Evolutionary conservation across 2,329 filamentous ascomycete genomes (phyloP).

Genomic region (Trichoderma sp.): DNA sequence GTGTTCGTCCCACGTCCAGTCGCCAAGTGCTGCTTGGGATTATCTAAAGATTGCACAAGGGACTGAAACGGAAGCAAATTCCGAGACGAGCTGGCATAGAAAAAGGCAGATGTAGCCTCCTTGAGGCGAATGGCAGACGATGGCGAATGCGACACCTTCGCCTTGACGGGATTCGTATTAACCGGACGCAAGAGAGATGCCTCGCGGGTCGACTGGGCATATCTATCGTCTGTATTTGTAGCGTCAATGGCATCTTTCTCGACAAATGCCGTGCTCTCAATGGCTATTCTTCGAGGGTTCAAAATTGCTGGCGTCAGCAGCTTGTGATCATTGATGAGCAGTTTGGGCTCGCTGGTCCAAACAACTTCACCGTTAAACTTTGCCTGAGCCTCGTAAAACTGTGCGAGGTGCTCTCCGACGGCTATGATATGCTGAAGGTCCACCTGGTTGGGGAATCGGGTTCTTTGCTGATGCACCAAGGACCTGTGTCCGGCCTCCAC

Average conservation of each 20-base stretch:
- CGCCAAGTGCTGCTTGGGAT: too few species aligned
- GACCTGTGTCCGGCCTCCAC: neutral
- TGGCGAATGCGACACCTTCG: neutral
- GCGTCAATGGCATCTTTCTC: neutral
- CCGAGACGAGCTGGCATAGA: neutral
- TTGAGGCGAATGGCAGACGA: neutral
- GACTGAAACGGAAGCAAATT: neutral
- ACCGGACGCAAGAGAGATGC: neutral
- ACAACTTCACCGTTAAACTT: neutral
- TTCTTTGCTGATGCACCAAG: neutral
- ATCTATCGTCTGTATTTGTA: neutral
- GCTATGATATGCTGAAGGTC: slow-evolving; percentile 11
- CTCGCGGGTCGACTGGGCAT: neutral
- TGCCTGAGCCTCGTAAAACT: slow-evolving; percentile 29
- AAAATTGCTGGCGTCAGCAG: neutral
- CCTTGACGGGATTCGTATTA: neutral
- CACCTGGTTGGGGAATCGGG: slow-evolving; percentile 1
- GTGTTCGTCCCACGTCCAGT: too few species aligned
- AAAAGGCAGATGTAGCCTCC: neutral
- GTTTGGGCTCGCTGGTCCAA: neutral
- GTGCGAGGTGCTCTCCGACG: slow-evolving; percentile 40
- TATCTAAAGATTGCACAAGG: too few species aligned
- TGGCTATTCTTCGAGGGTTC: neutral
- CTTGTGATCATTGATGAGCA: neutral
- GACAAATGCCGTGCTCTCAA: neutral